A percentile compares a stretch with the other conserved stretches of the same genome.
These are phyloP conservation scores for Rubroshorea leprosula DNA, from an alignment of 345 rosid species.

Conservation along the genomic window DNA sequence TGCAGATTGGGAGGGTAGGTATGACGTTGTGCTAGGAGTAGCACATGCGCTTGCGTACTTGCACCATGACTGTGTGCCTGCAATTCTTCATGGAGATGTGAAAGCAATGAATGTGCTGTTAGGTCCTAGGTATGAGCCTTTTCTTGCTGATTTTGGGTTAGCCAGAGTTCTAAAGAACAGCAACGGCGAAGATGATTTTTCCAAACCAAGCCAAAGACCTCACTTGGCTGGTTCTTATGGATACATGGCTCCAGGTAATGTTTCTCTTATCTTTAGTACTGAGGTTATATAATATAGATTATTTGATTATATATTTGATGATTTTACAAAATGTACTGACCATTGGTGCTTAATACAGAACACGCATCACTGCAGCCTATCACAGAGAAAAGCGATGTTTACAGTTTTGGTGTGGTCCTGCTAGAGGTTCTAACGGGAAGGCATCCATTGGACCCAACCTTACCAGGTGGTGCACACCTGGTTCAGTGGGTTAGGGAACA, in stretches of 20 bases:
- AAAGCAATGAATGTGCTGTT: slow-evolving; percentile 87
- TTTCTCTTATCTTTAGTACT: not conserved
- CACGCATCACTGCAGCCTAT: slow-evolving; percentile 76
- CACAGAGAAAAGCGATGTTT: slow-evolving; percentile 86
- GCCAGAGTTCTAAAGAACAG: slow-evolving; percentile 45
- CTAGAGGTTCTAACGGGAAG: slow-evolving; percentile 83
- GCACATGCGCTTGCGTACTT: slow-evolving; percentile 88
- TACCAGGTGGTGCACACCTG: slow-evolving; percentile 73
- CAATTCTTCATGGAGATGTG: slow-evolving; percentile 87
- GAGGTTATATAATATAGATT: not conserved
- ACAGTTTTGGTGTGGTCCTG: slow-evolving; percentile 78
- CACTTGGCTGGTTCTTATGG: slow-evolving; percentile 95
- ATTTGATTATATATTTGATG: not conserved
- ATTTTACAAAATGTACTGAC: not conserved
- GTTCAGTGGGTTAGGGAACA: slow-evolving; percentile 90
- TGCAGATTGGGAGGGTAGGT: slow-evolving; percentile 81
- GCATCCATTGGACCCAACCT: slow-evolving; percentile 86
- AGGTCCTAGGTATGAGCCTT: slow-evolving; percentile 64
- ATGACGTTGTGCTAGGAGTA: slow-evolving; percentile 66
- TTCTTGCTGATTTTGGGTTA: slow-evolving; percentile 86
- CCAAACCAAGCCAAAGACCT: slow-evolving; percentile 48
- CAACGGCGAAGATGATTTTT: slow-evolving; percentile 23
- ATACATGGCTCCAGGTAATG: slow-evolving; percentile 92
- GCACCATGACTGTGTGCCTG: slow-evolving; percentile 87
- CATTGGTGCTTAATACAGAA: slow-evolving; percentile 30